Conservation (phyloP, 257 asterid species). For the Echites panduratus region DNA sequence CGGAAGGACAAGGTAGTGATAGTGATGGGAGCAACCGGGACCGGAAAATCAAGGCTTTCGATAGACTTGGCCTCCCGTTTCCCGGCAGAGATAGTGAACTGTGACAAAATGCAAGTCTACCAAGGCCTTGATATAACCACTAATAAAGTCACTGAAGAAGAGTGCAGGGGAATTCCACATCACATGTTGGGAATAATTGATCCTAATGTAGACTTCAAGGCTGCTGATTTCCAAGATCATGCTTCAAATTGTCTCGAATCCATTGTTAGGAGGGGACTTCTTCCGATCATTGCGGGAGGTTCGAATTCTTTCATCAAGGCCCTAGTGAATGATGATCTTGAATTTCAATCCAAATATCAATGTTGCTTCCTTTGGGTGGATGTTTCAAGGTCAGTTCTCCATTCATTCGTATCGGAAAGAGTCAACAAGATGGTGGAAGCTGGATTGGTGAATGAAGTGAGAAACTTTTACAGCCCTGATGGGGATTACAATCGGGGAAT, state of each 20-base stretch:
- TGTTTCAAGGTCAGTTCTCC: constrained; percentile 39
- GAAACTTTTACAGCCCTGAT: constrained; percentile 37
- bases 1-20: constrained; percentile 70
- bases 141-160: constrained; percentile 59
- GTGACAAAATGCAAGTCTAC: constrained; percentile 78
- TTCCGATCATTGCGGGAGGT: constrained; percentile 83
- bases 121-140: constrained; percentile 49
- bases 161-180: constrained; percentile 58
- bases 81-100: constrained; percentile 64
- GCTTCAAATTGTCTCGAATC: constrained; percentile 41
- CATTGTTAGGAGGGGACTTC: constrained; percentile 35
- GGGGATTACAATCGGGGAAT: constrained; percentile 58
- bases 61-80: constrained; percentile 65
- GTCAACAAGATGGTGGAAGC: constrained; percentile 62
- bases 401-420: constrained; percentile 47
- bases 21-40: constrained; percentile 77
- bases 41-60: constrained; percentile 79
- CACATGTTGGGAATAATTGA: constrained; percentile 53
- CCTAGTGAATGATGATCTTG: constrained; percentile 36
- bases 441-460: constrained; percentile 57
- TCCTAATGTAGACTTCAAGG: constrained; percentile 45
- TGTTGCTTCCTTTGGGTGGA: constrained; percentile 70
- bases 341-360: constrained; percentile 46
- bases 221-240: constrained; percentile 48
- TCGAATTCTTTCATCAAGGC: constrained; percentile 68